phyloP scores from a whole-genome alignment of 225 moss, liverwort and hornwort species.

The Takakia lepidozioides region DNA sequence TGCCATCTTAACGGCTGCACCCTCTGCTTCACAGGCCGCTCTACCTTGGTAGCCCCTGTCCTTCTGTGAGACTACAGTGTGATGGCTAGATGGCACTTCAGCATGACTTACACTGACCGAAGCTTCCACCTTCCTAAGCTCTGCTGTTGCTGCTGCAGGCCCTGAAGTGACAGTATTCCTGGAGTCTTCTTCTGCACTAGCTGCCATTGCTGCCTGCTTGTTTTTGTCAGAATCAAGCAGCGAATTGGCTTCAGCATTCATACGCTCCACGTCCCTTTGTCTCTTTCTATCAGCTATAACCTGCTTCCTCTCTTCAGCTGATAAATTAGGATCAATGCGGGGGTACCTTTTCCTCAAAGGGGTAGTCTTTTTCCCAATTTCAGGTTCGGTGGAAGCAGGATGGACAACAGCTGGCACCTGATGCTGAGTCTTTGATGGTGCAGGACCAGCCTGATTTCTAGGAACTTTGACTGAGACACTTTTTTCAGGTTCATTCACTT shows the following conservation, averaged over 20 bases:
- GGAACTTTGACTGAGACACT: conserved; percentile 15
- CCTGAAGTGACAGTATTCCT: conserved; percentile 14
- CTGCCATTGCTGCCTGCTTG: conserved; percentile 8
- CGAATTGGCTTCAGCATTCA: conserved; percentile 14
- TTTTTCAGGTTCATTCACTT: conserved; percentile 11
- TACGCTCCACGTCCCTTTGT: conserved; percentile 34
- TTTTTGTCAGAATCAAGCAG: conserved; percentile 17
- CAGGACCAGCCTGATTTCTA: conserved; percentile 14
- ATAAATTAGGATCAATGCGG: conserved; percentile 29
- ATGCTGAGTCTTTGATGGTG: conserved; percentile 16
- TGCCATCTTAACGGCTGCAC: conserved; percentile 15
- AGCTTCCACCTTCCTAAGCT: conserved; percentile 27
- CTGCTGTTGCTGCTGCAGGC: conserved; percentile 19
- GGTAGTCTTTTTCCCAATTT: conserved; percentile 29
- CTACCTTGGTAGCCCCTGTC: conserved; percentile 27
- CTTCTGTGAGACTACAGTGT: conserved; percentile 17
- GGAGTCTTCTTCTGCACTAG: conserved; percentile 9
- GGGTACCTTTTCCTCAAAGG: conserved; percentile 36
- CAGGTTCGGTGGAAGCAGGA: conserved; percentile 19
- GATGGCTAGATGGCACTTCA: conserved; percentile 41
- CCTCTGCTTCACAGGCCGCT: conserved; percentile 15
- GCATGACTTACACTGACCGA: conserved; percentile 41
- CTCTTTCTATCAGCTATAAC: conserved; percentile 46
- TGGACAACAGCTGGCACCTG: conserved; percentile 17
- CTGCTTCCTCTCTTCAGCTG: conserved; percentile 58